phyloP scores from a whole-genome alignment of 805 yeast species.

The Yarrowia sp. region DNA sequence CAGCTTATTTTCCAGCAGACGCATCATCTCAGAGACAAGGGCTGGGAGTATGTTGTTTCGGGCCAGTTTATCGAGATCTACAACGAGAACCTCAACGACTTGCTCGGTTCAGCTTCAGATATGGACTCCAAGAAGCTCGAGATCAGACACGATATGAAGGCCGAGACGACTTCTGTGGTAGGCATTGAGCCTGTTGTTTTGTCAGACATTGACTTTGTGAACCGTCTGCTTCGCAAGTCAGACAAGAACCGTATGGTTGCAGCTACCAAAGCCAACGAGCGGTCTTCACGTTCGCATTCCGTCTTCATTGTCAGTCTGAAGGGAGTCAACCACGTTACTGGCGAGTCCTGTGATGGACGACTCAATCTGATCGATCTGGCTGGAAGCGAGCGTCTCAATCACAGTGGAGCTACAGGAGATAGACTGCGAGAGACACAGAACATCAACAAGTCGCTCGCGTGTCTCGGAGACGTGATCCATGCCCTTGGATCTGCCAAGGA shows the following conservation, averaged over 20 bases:
- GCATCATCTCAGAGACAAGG: conserved; percentile 47
- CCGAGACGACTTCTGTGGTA: conserved; percentile 56
- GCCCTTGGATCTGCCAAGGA: conserved; percentile 51
- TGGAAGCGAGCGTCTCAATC: conserved; percentile 81
- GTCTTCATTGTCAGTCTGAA: conserved; percentile 63
- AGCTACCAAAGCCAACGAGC: conserved; percentile 72
- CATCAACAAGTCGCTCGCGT: conserved; percentile 82
- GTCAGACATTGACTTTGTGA: conserved; percentile 49
- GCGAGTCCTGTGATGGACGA: conserved; percentile 53
- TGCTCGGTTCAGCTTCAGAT: conserved; percentile 38
- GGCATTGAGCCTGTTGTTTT: conserved; percentile 55
- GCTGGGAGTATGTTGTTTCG: conserved; percentile 60
- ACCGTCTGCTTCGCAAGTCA: conserved; percentile 52
- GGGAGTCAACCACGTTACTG: conserved; percentile 54
- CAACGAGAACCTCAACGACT: conserved; percentile 75
- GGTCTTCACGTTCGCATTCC: conserved; percentile 90
- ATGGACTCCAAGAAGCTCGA: conserved; percentile 49
- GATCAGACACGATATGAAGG: conserved; percentile 63
- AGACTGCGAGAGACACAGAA: conserved; percentile 83
- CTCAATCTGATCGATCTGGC: conserved; percentile 87
- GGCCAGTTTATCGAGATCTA: conserved; percentile 89
- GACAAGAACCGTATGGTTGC: conserved; percentile 69
- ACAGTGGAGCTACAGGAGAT: conserved; percentile 76
- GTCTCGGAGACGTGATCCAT: conserved; percentile 85
- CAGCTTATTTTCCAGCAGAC: conserved; percentile 64